These are phyloP conservation scores for Gaeumannomyces tritici DNA, from an alignment of 2,329 filamentous ascomycete species.

Conservation along the genomic window DNA sequence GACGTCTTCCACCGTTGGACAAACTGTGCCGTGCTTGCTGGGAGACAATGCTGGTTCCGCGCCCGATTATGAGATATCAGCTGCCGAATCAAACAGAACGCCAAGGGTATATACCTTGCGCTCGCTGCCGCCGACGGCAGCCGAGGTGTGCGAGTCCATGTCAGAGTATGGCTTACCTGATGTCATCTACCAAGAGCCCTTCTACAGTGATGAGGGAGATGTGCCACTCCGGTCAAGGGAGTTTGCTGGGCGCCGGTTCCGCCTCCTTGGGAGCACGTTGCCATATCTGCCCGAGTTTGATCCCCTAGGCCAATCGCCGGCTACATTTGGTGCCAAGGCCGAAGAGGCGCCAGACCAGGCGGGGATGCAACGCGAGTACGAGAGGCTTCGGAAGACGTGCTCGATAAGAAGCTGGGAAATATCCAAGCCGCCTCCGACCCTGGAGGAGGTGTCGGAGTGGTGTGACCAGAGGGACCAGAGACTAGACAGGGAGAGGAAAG, in stretches of 20 bases:
- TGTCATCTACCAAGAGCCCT: constrained; percentile 74
- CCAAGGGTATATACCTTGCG: background rate
- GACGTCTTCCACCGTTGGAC: background rate
- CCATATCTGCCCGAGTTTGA: constrained; percentile 78
- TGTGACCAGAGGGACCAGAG: constrained; percentile 34
- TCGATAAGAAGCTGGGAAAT: constrained; percentile 69
- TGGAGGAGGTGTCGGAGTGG: constrained; percentile 62
- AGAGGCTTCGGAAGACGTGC: constrained; percentile 45
- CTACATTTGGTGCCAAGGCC: constrained; percentile 43
- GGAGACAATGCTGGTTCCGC: background rate
- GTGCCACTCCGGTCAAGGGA: constrained; percentile 68
- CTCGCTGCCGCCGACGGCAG: constrained; percentile 20
- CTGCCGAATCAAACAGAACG: background rate
- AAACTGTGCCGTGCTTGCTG: too few relatives aligned
- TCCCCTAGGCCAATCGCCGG: constrained; percentile 43
- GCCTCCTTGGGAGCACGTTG: constrained; percentile 62
- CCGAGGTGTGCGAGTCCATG: constrained; percentile 46
- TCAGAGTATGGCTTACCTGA: constrained; percentile 48
- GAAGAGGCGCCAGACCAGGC: constrained; percentile 36
- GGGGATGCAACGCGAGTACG: constrained; percentile 39
- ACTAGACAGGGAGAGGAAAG: constrained; percentile 13
- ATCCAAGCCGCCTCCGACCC: constrained; percentile 58
- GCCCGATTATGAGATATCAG: background rate
- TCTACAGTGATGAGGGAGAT: constrained; percentile 76
- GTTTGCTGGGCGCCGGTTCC: constrained; percentile 83